Evolutionary conservation across 1,284 basidiomycete genomes (phyloP).

Genomic region (Bjerkandera adusta): DNA sequence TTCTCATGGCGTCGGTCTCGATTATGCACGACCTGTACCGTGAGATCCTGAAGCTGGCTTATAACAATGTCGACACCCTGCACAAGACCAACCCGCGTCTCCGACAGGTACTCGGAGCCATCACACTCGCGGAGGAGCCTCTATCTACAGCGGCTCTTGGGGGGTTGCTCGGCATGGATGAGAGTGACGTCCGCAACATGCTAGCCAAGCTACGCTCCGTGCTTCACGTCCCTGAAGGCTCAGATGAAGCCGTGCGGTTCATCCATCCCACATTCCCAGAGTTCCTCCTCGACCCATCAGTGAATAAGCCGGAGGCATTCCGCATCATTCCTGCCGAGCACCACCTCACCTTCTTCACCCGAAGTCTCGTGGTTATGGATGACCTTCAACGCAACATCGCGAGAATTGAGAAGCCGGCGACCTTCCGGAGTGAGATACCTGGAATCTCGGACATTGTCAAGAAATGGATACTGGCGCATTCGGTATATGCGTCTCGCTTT

Average conservation of each 20-base stretch:
- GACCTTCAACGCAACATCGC: too few species aligned
- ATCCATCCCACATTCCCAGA: conserved; percentile 25
- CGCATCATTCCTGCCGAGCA: too few species aligned
- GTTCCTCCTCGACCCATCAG: too few species aligned
- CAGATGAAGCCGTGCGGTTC: conserved; percentile 10
- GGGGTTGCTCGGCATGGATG: neutral
- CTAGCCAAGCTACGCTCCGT: conserved; percentile 7
- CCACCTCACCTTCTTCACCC: too few species aligned
- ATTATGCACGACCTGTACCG: neutral
- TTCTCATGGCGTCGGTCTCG: too few species aligned
- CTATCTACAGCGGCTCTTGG: neutral
- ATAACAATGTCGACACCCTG: neutral
- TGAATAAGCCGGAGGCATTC: too few species aligned
- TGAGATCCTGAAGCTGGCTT: neutral
- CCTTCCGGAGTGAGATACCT: too few species aligned
- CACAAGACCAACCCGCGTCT: neutral
- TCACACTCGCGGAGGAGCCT: neutral
- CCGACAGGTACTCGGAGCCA: neutral
- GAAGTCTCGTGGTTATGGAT: too few species aligned
- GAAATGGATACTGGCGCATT: too few species aligned
- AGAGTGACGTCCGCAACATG: neutral
- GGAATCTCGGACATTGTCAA: too few species aligned
- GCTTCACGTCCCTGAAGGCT: conserved; percentile 11
- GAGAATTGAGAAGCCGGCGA: too few species aligned
- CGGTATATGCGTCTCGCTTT: too few species aligned